Conservation (phyloP, 805 yeast genomes). For the Monosporozyma aerobia region DNA sequence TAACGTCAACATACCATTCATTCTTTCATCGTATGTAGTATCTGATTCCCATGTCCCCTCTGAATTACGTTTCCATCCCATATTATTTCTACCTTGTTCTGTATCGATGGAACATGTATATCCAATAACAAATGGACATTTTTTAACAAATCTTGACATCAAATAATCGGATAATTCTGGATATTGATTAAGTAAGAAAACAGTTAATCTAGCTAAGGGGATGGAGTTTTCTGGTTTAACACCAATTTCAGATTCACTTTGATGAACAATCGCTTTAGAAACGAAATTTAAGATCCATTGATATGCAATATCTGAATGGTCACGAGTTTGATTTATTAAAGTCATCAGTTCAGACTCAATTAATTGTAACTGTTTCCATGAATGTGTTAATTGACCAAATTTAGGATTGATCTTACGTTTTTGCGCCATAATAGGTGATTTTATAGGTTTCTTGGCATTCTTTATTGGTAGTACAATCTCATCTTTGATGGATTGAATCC, state of each 20-base stretch:
- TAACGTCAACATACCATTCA: conserved; percentile 76
- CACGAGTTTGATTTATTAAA: conserved; percentile 41
- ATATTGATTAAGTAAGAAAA: conserved; percentile 41
- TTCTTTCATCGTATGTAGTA: conserved; percentile 69
- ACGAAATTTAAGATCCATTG: conserved; percentile 72
- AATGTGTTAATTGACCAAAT: conserved; percentile 83
- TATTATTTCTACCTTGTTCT: conserved; percentile 66
- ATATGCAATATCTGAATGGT: conserved; percentile 20
- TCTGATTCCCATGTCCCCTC: conserved; percentile 43
- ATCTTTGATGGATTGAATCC: conserved; percentile 49
- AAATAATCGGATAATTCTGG: conserved; percentile 35
- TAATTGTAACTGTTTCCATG: conserved; percentile 45
- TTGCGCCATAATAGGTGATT: conserved; percentile 46
- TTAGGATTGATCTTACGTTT: conserved; percentile 78
- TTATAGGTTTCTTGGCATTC: conserved; percentile 39
- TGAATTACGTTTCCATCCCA: conserved; percentile 74
- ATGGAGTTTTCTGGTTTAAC: conserved; percentile 69
- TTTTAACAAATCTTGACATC: conserved; percentile 77
- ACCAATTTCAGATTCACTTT: conserved; percentile 86
- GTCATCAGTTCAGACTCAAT: conserved; percentile 43
- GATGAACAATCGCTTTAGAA: conserved; percentile 78
- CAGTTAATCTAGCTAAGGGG: conserved; percentile 65
- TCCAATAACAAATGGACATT: conserved; percentile 85
- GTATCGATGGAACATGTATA: conserved; percentile 67
- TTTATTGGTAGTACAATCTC: conserved; percentile 49